A percentile compares a stretch with the other conserved stretches of the same genome.
These are phyloP conservation scores for Monosporozyma servazzii DNA, from an alignment of 805 yeast species.

Conservation along the genomic window DNA sequence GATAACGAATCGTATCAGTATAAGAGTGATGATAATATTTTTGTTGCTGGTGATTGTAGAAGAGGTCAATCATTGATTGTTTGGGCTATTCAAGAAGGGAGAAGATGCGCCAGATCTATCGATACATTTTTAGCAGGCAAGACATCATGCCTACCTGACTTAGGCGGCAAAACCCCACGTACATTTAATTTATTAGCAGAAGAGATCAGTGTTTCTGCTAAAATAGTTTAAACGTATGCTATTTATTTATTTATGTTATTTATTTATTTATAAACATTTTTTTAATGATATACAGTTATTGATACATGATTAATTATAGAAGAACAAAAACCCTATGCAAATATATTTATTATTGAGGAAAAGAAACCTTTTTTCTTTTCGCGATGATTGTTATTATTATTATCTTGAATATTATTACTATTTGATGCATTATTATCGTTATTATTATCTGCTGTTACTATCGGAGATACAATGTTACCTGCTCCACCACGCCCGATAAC, in stretches of 20 bases:
- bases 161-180: slow-evolving; percentile 86
- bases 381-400: not conserved
- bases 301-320: not conserved
- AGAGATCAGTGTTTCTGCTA: slow-evolving; percentile 39
- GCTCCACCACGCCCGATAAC: slow-evolving; percentile 31
- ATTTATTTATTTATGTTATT: not conserved
- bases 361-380: slow-evolving; percentile 6
- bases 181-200: slow-evolving; percentile 69
- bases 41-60: slow-evolving; percentile 98
- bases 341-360: slow-evolving; percentile 5
- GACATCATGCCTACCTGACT: slow-evolving; percentile 77
- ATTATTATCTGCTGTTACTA: slow-evolving; percentile 1
- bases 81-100: slow-evolving; percentile 99
- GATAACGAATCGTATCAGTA: slow-evolving; percentile 44
- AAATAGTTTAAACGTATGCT: not conserved
- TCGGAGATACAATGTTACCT: slow-evolving; percentile 28
- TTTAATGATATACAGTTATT: not conserved
- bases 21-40: slow-evolving; percentile 62
- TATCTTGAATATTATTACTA: not conserved
- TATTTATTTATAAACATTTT: not conserved
- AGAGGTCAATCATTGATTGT: slow-evolving; percentile 97
- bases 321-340: slow-evolving; percentile 1
- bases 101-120: slow-evolving; percentile 95
- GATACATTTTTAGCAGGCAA: slow-evolving; percentile 57
- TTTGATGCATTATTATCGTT: slow-evolving; percentile 2